Conservation (phyloP, 1,284 basidiomycete species). For the Trametes sp. region DNA sequence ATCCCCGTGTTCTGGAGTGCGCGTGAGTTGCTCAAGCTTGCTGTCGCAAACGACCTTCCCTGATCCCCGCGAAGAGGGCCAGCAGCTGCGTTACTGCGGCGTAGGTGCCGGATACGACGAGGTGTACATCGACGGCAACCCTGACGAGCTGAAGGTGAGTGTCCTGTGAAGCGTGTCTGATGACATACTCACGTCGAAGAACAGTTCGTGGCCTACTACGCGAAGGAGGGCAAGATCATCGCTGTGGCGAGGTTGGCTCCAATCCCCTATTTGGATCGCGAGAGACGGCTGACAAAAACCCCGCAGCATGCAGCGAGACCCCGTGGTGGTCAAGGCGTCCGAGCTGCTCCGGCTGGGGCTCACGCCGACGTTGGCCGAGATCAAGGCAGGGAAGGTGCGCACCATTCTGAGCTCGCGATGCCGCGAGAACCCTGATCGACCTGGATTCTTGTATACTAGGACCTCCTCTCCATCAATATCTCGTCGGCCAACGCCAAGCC, state of each 20-base stretch:
- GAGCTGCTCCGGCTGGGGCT: conserved; percentile 82
- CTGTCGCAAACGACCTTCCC: background rate
- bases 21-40: conserved; percentile 51
- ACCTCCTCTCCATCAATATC: conserved; percentile 40
- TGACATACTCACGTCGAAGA: background rate
- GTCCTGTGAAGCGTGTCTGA: background rate
- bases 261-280: background rate
- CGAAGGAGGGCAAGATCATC: conserved; percentile 77
- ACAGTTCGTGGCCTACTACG: conserved; percentile 89
- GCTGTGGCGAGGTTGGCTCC: conserved; percentile 75
- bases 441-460: conserved; percentile 25
- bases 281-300: conserved; percentile 6
- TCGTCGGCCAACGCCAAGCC: conserved; percentile 36
- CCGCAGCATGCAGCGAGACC: conserved; percentile 81
- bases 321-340: conserved; percentile 81
- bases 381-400: conserved; percentile 70
- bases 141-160: conserved; percentile 79
- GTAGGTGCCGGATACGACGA: conserved; percentile 92
- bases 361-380: conserved; percentile 84
- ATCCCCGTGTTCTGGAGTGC: conserved; percentile 92
- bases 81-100: conserved; percentile 88
- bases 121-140: conserved; percentile 78
- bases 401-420: background rate
- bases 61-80: conserved; percentile 55
- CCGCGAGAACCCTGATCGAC: background rate